Conservation (phyloP, 1,139 yeast genomes). For the Suhomyces choctaworum region DNA sequence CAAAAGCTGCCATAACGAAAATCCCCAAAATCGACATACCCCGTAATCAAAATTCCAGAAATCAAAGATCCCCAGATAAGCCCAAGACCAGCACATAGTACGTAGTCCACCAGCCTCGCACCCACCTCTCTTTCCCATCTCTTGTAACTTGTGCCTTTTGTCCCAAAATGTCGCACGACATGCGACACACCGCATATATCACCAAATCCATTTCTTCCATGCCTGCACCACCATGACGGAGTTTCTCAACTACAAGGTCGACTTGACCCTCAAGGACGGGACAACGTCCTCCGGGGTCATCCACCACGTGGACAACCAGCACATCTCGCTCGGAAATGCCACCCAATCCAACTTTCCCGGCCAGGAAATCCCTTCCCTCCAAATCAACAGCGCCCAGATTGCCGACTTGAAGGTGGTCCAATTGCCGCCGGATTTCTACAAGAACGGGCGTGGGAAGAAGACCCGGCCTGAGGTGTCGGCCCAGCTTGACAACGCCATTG, state of each 20-base stretch:
- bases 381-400: constrained; percentile 36
- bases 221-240: constrained; percentile 24
- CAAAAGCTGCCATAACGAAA: no score
- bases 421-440: constrained; percentile 41
- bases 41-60: no score
- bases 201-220: no score
- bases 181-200: no score
- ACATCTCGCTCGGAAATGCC: constrained; percentile 39
- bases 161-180: constrained; percentile 3
- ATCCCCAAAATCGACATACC: no score
- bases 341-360: constrained; percentile 22
- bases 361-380: constrained; percentile 21
- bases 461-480: constrained; percentile 13
- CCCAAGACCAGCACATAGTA: no score
- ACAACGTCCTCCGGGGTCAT: constrained; percentile 48
- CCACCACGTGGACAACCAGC: constrained; percentile 41
- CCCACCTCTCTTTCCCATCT: background rate
- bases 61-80: no score
- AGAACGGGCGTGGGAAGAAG: constrained; percentile 18
- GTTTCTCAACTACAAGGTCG: constrained; percentile 57
- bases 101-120: background rate
- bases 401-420: constrained; percentile 52
- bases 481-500: constrained; percentile 30
- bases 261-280: constrained; percentile 49
- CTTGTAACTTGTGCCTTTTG: background rate